Conservation (phyloP, 768 basidiomycete species). For the Leccinum boreale region DNA sequence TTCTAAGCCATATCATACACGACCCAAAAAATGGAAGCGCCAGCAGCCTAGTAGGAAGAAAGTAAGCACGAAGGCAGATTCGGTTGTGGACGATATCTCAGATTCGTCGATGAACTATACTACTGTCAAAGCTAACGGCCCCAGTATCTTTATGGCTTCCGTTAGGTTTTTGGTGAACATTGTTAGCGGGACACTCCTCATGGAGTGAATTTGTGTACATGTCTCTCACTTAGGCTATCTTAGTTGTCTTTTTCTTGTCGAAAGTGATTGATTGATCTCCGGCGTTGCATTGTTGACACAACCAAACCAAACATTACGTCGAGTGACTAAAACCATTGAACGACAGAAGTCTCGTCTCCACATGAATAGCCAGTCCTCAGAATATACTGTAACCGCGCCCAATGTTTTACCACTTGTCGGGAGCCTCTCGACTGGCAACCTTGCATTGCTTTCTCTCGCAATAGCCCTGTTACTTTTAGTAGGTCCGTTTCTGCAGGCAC, state of each 20-base stretch:
- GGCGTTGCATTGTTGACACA: constrained; percentile 1
- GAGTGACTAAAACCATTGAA: neutral
- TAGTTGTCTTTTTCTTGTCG: neutral
- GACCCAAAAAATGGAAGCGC: neutral
- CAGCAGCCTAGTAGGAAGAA: neutral
- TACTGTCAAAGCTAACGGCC: neutral
- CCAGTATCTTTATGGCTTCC: neutral
- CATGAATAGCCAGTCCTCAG: constrained; percentile 13
- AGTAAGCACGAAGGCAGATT: neutral
- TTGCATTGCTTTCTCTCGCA: constrained; percentile 41
- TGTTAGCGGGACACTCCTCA: neutral
- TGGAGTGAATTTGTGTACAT: neutral
- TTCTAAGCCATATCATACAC: neutral
- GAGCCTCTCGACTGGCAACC: constrained; percentile 36
- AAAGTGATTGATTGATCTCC: neutral
- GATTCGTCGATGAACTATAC: neutral
- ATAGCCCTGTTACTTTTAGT: constrained; percentile 42
- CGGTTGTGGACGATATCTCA: neutral
- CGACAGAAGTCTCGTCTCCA: neutral
- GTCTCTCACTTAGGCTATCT: neutral
- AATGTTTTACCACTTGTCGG: constrained; percentile 37
- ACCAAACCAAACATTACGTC: constrained; percentile 24
- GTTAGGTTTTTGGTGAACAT: constrained; percentile 1
- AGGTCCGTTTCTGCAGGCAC: constrained; percentile 33
- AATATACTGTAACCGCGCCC: constrained; percentile 21